Evolutionary conservation across 2,329 filamentous ascomycete species (phyloP).

Genomic region (Grosmannia huntii): DNA sequence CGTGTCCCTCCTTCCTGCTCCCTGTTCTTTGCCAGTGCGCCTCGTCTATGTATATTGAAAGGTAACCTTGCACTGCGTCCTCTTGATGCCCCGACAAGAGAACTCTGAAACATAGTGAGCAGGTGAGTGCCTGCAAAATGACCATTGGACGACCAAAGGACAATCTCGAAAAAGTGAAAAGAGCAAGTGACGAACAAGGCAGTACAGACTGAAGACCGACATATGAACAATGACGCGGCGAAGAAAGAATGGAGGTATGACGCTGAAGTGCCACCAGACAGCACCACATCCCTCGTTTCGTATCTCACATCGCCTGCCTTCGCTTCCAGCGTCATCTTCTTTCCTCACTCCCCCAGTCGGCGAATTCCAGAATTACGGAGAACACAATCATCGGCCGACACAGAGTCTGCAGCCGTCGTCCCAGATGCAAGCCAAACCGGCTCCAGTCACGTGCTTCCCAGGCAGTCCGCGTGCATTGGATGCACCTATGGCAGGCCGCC

Average conservation of each 20-base stretch:
- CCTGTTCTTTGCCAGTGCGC: background rate
- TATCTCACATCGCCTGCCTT: background rate
- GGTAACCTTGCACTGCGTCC: background rate
- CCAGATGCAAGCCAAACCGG: constrained; percentile 4
- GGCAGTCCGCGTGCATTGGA: constrained; percentile 5
- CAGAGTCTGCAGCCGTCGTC: constrained; percentile 1
- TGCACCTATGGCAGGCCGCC: constrained; percentile 8
- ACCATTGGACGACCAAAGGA: no score
- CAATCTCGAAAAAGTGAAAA: no score
- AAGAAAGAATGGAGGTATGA: background rate
- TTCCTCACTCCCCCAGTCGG: background rate
- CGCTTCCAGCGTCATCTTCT: background rate
- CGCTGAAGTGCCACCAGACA: background rate
- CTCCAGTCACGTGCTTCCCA: constrained; percentile 7
- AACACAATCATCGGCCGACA: constrained; percentile 10
- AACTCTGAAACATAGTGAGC: background rate
- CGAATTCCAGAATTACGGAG: constrained; percentile 8
- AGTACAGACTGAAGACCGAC: no score
- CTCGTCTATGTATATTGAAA: background rate
- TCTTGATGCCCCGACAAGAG: background rate
- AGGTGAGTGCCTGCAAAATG: no score
- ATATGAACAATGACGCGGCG: background rate
- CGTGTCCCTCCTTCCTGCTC: background rate
- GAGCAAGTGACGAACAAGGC: no score
- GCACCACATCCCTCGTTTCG: background rate